Conservation (phyloP, 2,329 filamentous ascomycete species). For the Tolypocladium album region DNA sequence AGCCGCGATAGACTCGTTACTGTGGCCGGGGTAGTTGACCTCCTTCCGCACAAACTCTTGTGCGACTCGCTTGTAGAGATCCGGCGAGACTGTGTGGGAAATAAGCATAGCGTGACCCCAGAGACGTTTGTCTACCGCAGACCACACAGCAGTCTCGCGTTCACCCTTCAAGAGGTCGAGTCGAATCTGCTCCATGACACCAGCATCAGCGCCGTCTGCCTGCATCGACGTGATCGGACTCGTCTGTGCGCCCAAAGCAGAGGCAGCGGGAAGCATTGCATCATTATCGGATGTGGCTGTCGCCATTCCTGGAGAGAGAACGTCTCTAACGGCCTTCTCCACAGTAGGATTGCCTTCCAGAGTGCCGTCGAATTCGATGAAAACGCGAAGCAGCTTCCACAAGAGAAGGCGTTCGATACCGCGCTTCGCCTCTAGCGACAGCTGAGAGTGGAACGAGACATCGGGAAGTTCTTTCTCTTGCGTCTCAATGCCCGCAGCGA, state of each 20-base stretch:
- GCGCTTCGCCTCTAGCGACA: conserved; percentile 56
- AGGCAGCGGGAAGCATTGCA: conserved; percentile 10
- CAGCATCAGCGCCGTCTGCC: conserved; percentile 58
- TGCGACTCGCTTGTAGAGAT: conserved; percentile 83
- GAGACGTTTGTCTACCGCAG: conserved; percentile 80
- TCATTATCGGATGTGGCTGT: conserved; percentile 15
- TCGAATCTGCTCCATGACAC: conserved; percentile 61
- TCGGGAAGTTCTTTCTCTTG: conserved; percentile 52
- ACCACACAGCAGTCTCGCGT: conserved; percentile 85
- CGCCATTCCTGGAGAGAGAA: conserved; percentile 52
- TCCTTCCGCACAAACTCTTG: conserved; percentile 95
- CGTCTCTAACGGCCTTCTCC: conserved; percentile 62
- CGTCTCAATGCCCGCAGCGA: conserved; percentile 62
- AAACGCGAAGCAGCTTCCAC: conserved; percentile 74
- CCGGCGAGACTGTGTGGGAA: conserved; percentile 64
- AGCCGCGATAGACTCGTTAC: conserved; percentile 79
- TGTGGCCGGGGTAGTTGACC: conserved; percentile 69
- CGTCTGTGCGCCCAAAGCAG: conserved; percentile 13
- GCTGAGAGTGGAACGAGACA: conserved; percentile 34
- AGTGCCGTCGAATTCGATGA: conserved; percentile 78
- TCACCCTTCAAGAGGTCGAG: conserved; percentile 68
- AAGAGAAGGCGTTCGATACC: conserved; percentile 70
- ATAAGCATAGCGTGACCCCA: conserved; percentile 97
- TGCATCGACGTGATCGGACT: conserved; percentile 26
- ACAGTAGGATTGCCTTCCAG: conserved; percentile 64